phyloP scores from a whole-genome alignment of 73 alveolate species.

The Effrenium voratum region DNA sequence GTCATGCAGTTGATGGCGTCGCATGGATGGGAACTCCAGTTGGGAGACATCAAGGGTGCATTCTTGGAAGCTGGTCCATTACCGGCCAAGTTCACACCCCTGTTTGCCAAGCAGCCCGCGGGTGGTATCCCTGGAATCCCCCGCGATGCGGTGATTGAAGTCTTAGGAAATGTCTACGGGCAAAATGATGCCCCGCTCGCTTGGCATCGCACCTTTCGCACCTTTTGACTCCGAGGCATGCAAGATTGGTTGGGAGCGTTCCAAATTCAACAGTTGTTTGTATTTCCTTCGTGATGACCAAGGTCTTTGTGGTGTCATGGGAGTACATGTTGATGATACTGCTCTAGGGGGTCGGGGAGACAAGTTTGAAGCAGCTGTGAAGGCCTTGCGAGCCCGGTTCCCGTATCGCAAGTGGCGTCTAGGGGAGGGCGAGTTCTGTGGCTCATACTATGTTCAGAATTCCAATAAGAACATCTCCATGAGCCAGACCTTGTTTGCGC shows the following conservation, averaged over 20 bases:
- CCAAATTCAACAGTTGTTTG: constrained; percentile 9
- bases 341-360: neutral
- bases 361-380: neutral
- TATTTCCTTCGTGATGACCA: neutral
- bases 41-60: constrained; percentile 25
- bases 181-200: constrained; percentile 18
- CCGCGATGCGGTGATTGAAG: neutral
- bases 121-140: constrained; percentile 4
- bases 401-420: constrained; percentile 32
- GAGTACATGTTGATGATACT: constrained; percentile 46
- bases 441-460: neutral
- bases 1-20: neutral
- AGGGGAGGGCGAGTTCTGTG: constrained; percentile 35
- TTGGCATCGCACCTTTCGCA: constrained; percentile 30
- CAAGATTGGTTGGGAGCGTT: neutral
- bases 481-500: neutral
- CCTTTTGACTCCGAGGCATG: neutral
- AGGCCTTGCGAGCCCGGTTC: neutral
- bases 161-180: neutral
- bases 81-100: neutral
- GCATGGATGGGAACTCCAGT: neutral
- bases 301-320: neutral
- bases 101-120: neutral
- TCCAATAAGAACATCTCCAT: neutral
- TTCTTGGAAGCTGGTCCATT: constrained; percentile 38